Evolutionary conservation across 2,329 filamentous ascomycete genomes (phyloP), one percentile per base, ranked within the genome.

Genomic region (Aspergillus neoniger): DNA sequence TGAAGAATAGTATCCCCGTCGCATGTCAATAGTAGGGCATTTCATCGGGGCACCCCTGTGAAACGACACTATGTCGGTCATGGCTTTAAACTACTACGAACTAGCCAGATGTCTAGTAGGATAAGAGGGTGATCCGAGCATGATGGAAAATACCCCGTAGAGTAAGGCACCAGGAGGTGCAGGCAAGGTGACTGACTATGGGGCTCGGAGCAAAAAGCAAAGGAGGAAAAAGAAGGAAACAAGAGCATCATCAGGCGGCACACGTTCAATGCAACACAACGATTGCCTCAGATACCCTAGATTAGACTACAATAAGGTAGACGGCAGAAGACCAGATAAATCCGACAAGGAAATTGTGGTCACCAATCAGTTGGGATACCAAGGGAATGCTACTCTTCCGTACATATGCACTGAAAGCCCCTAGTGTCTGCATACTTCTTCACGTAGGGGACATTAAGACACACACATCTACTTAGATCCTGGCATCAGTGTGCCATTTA

Each of bases 351-450:
- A 30, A 9, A 50, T 19, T 50, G 47, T 15, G 2, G 23, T 25
- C 44, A 8, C 44, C 44, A 49, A 49, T 49, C 44, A 49, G 12
- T 49, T 5, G 14, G 7, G 12, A 47, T 23, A 12, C 23, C 44
- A 28, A 30, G 21, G 21, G 44, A 23, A 30, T 30, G 14, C 25
- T 17, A 15, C 14, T 49, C 6, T 15, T 30, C 10, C 23, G 25
- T 28, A 50, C 47, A 25, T 50, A 28, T 50, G 47, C 47, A 50
- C 21, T 28, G 47, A 50, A 12, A 28, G 8, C 25, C 47, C 47
- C 47, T 50, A 50, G 47, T 50, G 47, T 50, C 47, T 30, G 47
- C 47, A 50, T 50, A 50, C 47, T 30, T 50, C n/a, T 36, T n/a
- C 23, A 28, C 9, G 47, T 50, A 30, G 25, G 47, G 47, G 47